Percentiles rank a stretch among this genome's conserved stretches.
phyloP scores from a whole-genome alignment of 257 asterid species.

The Agastache rugosa region DNA sequence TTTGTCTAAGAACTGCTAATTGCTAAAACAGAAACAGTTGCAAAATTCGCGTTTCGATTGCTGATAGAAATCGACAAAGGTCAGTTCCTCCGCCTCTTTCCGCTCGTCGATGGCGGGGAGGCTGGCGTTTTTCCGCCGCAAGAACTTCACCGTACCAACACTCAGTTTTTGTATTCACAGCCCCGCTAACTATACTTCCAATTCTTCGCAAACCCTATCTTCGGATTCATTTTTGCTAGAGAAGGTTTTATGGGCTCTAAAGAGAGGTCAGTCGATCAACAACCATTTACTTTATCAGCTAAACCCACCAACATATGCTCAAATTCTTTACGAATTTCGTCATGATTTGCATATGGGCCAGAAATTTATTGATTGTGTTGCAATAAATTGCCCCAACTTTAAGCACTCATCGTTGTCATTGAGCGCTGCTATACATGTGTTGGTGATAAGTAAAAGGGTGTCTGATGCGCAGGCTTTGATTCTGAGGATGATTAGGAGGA shows the following conservation, averaged over 20 bases:
- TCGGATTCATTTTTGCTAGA: conserved; percentile 58
- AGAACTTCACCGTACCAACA: conserved; percentile 18
- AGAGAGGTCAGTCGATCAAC: conserved; percentile 58
- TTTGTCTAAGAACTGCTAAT: no score
- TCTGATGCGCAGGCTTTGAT: conserved; percentile 79
- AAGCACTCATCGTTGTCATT: conserved; percentile 65
- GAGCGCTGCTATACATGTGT: conserved; percentile 62
- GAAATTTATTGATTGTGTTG: conserved; percentile 57
- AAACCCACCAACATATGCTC: conserved; percentile 56
- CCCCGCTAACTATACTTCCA: conserved; percentile 17
- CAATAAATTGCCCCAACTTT: conserved; percentile 57
- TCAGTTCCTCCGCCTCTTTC: conserved; percentile 1
- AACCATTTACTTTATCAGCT: conserved; percentile 47
- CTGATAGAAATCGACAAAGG: not conserved
- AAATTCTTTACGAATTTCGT: conserved; percentile 55
- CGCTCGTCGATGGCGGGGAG: conserved; percentile 46
- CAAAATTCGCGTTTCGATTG: no score
- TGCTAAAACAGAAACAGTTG: no score
- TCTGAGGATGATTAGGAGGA: conserved; percentile 71
- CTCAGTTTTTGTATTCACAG: conserved; percentile 26
- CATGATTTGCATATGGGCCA: conserved; percentile 51
- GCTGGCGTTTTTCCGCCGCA: conserved; percentile 30
- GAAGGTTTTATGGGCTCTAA: conserved; percentile 62
- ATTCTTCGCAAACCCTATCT: conserved; percentile 33
- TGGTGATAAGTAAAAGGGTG: conserved; percentile 57